These are phyloP conservation scores for Trichoderma guizhouense DNA, from an alignment of 2,329 filamentous ascomycete genomes.

Conservation along the genomic window DNA sequence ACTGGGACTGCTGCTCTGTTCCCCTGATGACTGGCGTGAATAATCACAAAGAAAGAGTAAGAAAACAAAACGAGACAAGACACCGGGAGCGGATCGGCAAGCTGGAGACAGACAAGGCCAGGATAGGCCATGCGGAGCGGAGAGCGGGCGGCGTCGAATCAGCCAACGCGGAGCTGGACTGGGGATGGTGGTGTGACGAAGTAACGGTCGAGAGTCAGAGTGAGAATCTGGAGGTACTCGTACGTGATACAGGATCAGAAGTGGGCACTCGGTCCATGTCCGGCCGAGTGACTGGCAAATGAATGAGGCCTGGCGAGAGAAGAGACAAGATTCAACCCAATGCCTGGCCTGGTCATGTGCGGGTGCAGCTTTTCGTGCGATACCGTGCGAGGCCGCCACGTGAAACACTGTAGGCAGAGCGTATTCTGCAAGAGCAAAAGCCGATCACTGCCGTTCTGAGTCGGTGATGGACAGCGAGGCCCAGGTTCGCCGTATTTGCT, in stretches of 20 bases:
- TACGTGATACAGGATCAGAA: conserved; percentile 1
- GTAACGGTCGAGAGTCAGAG: neutral
- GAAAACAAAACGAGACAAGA: neutral
- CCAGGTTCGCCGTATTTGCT: neutral
- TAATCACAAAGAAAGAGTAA: neutral
- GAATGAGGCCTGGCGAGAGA: neutral
- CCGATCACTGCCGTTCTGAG: conserved; percentile 14
- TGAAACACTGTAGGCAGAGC: neutral
- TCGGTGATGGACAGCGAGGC: neutral
- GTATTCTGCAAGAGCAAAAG: neutral
- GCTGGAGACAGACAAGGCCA: neutral
- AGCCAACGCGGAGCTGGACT: neutral
- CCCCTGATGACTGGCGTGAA: neutral
- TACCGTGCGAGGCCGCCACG: neutral
- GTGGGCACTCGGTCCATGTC: neutral
- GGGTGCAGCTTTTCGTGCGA: neutral
- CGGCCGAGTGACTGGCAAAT: neutral
- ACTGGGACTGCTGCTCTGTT: neutral
- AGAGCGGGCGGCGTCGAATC: neutral
- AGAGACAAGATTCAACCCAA: neutral
- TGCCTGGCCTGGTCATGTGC: neutral
- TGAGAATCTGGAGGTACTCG: neutral
- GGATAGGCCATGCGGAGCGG: neutral
- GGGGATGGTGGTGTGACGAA: neutral
- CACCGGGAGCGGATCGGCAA: neutral